These are phyloP conservation scores for Calonectria pseudoreteaudii DNA, from an alignment of 2,329 filamentous ascomycete species.

Conservation along the genomic window DNA sequence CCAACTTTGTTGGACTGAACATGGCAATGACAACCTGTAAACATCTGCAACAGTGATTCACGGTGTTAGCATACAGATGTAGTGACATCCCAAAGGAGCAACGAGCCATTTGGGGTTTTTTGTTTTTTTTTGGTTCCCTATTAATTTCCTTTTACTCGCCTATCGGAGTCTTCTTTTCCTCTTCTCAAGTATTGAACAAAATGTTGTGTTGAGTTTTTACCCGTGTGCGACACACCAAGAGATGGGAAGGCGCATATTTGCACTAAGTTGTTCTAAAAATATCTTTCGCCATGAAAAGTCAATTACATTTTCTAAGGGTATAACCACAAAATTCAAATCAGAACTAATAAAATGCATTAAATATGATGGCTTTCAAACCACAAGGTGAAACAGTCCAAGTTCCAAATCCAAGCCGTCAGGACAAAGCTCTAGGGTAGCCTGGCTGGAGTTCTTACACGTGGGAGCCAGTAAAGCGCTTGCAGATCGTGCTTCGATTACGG, in stretches of 20 bases:
- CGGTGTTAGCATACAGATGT: background rate
- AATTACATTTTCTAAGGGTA: background rate
- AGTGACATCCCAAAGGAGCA: background rate
- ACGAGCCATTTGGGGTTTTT: background rate
- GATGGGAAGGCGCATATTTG: background rate
- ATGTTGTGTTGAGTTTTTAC: background rate
- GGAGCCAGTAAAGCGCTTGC: slow-evolving; percentile 15
- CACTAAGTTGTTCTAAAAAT: background rate
- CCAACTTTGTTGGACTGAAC: background rate
- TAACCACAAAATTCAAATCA: background rate
- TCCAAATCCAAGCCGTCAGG: background rate
- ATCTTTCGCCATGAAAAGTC: background rate
- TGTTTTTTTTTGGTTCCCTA: background rate
- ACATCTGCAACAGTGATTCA: background rate
- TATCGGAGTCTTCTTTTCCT: background rate
- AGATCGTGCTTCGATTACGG: slow-evolving; percentile 8
- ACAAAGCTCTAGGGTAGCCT: background rate
- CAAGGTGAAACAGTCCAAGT: background rate
- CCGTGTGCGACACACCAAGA: background rate
- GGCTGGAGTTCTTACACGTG: background rate
- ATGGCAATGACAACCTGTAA: background rate
- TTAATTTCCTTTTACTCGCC: background rate
- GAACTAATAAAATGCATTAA: no score
- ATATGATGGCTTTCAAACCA: background rate
- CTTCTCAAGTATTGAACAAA: background rate